A percentile compares a stretch with the other conserved stretches of the same genome.
phyloP scores from a whole-genome alignment of 1,284 basidiomycete genomes.

The Malassezia furfur region DNA sequence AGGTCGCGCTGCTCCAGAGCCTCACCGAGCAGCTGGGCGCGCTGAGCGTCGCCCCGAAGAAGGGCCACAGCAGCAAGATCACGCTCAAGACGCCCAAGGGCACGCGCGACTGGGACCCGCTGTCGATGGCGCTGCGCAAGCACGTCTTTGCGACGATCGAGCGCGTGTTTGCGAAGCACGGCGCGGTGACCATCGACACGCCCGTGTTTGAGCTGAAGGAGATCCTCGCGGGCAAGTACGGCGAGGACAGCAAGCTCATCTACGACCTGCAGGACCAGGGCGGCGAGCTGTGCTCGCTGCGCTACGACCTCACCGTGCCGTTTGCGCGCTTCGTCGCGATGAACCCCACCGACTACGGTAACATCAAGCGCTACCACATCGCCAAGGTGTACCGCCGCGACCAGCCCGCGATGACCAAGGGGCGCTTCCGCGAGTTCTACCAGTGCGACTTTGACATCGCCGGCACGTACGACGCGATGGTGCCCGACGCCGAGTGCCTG shows the following conservation, averaged over 20 bases:
- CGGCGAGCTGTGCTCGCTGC: conserved; percentile 86
- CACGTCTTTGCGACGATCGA: conserved; percentile 83
- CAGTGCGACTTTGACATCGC: conserved; percentile 97
- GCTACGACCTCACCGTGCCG: conserved; percentile 92
- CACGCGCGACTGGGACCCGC: conserved; percentile 86
- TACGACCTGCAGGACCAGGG: conserved; percentile 97
- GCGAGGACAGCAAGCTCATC: conserved; percentile 91
- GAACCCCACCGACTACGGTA: conserved; percentile 63
- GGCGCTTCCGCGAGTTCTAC: conserved; percentile 95
- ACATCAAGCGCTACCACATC: conserved; percentile 84
- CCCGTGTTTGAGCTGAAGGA: conserved; percentile 97
- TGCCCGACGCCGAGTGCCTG: conserved; percentile 87
- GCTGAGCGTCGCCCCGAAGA: conserved; percentile 21
- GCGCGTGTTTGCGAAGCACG: conserved; percentile 76
- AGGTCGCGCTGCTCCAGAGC: conserved; percentile 28
- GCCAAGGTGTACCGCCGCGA: conserved; percentile 96
- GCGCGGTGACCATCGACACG: conserved; percentile 86
- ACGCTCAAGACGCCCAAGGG: conserved; percentile 58
- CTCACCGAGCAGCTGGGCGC: conserved; percentile 31
- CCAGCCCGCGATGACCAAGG: conserved; percentile 94
- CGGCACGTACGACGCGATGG: conserved; percentile 80
- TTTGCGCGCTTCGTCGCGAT: conserved; percentile 92
- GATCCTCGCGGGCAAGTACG: conserved; percentile 73
- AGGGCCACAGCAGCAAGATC: conserved; percentile 32
- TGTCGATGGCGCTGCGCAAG: conserved; percentile 84